A percentile compares a stretch with the other conserved stretches of the same genome.
Evolutionary conservation across 352 stramenopile genomes (phyloP).

Genomic region (Globisporangium barbulae): DNA sequence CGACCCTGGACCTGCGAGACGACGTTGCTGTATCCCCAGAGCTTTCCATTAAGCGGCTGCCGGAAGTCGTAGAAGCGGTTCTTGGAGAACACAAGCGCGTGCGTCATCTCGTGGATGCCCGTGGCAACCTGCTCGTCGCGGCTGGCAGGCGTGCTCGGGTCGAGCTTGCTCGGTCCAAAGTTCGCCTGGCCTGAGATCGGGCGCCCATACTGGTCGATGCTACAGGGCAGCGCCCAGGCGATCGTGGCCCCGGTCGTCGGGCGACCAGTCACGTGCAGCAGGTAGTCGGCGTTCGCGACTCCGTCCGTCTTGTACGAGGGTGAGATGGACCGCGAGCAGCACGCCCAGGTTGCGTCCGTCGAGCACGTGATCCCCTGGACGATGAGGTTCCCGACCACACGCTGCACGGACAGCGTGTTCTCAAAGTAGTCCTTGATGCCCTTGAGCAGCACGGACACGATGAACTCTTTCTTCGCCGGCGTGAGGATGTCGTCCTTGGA

Average conservation of each 20-base stretch:
- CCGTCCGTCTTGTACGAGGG: conserved; percentile 41
- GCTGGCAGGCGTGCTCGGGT: conserved; percentile 39
- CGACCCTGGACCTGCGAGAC: conserved; percentile 39
- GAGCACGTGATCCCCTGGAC: conserved; percentile 51
- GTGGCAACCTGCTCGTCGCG: conserved; percentile 67
- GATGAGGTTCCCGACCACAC: conserved; percentile 62
- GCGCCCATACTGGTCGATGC: conserved; percentile 71
- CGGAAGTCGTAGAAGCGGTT: conserved; percentile 60
- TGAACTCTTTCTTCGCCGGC: conserved; percentile 61
- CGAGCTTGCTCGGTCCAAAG: conserved; percentile 62
- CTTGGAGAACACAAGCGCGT: conserved; percentile 75
- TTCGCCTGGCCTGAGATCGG: conserved; percentile 83
- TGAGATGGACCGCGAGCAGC: conserved; percentile 51
- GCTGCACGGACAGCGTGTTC: conserved; percentile 58
- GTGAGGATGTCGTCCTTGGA: conserved; percentile 56
- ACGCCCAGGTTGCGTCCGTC: conserved; percentile 50
- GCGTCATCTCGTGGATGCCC: conserved; percentile 78
- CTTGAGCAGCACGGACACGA: conserved; percentile 63
- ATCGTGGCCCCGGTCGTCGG: conserved; percentile 68
- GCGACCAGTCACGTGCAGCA: conserved; percentile 73
- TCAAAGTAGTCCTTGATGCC: conserved; percentile 62
- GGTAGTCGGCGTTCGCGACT: conserved; percentile 65
- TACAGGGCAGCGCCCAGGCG: conserved; percentile 78
- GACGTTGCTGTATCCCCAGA: conserved; percentile 68
- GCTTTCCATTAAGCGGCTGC: conserved; percentile 48